These are phyloP conservation scores for Stagonosporopsis chrysanthemi DNA, from an alignment of 2,329 filamentous ascomycete species.

Conservation along the genomic window DNA sequence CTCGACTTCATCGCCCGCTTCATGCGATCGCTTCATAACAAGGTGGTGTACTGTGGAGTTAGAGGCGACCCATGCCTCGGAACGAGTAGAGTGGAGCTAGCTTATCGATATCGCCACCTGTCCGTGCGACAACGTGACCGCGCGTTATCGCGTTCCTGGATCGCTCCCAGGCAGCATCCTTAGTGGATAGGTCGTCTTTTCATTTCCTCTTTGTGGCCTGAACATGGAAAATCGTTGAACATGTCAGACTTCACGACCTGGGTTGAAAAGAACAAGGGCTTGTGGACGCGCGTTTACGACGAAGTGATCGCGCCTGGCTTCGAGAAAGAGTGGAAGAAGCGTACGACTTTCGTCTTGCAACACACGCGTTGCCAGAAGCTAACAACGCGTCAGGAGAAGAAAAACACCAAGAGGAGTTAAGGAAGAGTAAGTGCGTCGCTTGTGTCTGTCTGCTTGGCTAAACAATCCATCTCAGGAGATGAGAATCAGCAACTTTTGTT, in stretches of 20 bases:
- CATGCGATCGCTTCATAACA: constrained; percentile 50
- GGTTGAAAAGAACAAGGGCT: constrained; percentile 38
- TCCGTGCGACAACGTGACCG: constrained; percentile 33
- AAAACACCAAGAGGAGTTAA: constrained; percentile 32
- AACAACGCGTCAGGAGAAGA: constrained; percentile 33
- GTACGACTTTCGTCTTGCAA: constrained; percentile 24
- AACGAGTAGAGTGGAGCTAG: constrained; percentile 6
- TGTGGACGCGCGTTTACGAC: constrained; percentile 44
- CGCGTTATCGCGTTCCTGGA: constrained; percentile 30
- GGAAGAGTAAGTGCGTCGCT: constrained; percentile 33
- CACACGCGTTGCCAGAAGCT: not conserved
- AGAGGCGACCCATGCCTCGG: constrained; percentile 17
- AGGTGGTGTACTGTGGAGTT: constrained; percentile 14
- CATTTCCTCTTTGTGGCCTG: not conserved
- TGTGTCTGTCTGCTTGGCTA: not conserved
- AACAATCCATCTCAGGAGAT: constrained; percentile 30
- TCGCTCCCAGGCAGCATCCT: constrained; percentile 22
- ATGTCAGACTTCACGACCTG: constrained; percentile 42
- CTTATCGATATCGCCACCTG: constrained; percentile 27
- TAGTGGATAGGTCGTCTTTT: not conserved
- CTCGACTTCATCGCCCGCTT: constrained; percentile 36
- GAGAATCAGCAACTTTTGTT: constrained; percentile 38
- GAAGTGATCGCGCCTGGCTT: constrained; percentile 45
- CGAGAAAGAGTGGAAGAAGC: constrained; percentile 44
- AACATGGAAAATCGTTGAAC: constrained; percentile 9